Conservation (phyloP, 345 rosid genomes). For the Brassica juncea region DNA sequence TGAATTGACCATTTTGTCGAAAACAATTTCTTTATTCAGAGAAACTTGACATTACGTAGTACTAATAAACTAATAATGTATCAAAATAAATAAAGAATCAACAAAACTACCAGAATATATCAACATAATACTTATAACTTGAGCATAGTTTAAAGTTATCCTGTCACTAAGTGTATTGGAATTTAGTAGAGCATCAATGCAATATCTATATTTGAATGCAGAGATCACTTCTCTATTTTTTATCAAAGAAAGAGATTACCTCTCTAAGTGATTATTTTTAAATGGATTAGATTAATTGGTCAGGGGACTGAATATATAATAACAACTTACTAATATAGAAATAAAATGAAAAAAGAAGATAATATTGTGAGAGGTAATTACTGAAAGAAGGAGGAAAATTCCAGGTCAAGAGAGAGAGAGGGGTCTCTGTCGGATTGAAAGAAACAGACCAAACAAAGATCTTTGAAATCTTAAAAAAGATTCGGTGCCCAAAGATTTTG, state of each 20-base stretch:
- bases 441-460: conserved; percentile 44
- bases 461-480: conserved; percentile 36
- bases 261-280: neutral
- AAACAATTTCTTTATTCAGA: neutral
- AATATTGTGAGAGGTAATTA: neutral
- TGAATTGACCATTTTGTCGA: conserved; percentile 1
- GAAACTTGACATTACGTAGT: conserved; percentile 8
- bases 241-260: neutral
- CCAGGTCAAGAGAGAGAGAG: conserved; percentile 30
- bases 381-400: conserved; percentile 28
- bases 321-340: neutral
- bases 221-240: neutral
- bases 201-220: too few species aligned
- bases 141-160: neutral
- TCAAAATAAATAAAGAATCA: neutral
- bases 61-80: neutral
- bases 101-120: neutral
- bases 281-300: neutral
- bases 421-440: conserved; percentile 40
- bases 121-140: neutral
- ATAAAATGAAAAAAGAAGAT: neutral
- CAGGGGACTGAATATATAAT: neutral
- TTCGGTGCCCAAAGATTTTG: conserved; percentile 40
- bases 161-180: neutral
- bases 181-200: neutral